phyloP scores from a whole-genome alignment of 495 filamentous ascomycete genomes.

The Aspergillus cavernicola region DNA sequence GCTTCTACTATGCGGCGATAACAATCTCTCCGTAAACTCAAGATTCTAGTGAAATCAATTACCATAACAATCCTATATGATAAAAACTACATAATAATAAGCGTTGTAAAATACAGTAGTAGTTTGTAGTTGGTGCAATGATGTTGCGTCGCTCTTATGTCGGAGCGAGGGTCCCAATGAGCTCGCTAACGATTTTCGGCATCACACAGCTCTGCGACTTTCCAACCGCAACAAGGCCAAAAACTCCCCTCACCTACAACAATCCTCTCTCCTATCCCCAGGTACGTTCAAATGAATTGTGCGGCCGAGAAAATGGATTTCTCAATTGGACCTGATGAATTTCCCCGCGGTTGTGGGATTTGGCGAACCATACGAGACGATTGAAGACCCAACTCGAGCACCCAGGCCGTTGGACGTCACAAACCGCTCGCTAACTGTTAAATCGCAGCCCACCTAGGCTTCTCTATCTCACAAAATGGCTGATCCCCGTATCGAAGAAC shows the following conservation, averaged over 20 bases:
- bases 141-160: conserved; percentile 24
- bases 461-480: conserved; percentile 66
- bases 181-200: conserved; percentile 52
- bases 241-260: conserved; percentile 40
- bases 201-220: conserved; percentile 45
- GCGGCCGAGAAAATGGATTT: conserved; percentile 19
- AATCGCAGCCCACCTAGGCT: conserved; percentile 25
- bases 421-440: conserved; percentile 19
- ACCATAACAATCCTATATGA: neutral
- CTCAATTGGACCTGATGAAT: conserved; percentile 25
- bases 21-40: conserved; percentile 7
- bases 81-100: neutral
- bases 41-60: neutral
- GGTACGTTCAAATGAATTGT: conserved; percentile 34
- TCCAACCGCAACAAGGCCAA: conserved; percentile 37
- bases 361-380: conserved; percentile 20
- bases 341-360: conserved; percentile 28
- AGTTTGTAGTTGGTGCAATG: conserved; percentile 12
- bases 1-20: conserved; percentile 19
- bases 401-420: conserved; percentile 10
- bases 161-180: conserved; percentile 34
- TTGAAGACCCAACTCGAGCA: conserved; percentile 11
- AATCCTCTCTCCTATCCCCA: conserved; percentile 31
- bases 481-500: conserved; percentile 95
- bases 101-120: neutral